Conservation (phyloP, 768 basidiomycete genomes). For the Mycena vulgaris region DNA sequence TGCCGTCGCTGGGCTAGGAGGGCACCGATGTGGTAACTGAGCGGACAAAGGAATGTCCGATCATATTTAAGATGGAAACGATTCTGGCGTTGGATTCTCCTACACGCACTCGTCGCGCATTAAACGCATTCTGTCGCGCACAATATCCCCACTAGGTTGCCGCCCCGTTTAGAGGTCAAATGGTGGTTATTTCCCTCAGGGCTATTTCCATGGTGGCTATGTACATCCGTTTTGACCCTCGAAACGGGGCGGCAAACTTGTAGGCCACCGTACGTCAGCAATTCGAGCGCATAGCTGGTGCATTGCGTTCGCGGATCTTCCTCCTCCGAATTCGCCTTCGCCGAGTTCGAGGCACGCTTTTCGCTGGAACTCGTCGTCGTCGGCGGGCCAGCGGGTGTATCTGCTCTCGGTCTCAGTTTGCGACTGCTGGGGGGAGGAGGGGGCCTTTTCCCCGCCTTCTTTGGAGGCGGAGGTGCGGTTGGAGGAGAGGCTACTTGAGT, state of each 20-base stretch:
- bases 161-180: no score
- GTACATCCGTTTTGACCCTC: no score
- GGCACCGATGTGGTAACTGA: no score
- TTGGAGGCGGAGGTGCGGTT: neutral
- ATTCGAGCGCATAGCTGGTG: constrained; percentile 45
- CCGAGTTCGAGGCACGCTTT: constrained; percentile 1
- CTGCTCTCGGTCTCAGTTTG: constrained; percentile 5
- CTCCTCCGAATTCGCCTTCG: neutral
- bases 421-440: constrained; percentile 7
- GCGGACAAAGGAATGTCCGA: no score
- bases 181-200: no score
- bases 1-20: neutral
- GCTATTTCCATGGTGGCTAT: no score
- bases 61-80: no score
- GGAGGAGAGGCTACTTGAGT: neutral
- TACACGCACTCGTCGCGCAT: no score
- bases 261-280: constrained; percentile 42
- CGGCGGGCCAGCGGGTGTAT: constrained; percentile 1
- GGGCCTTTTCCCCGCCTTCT: constrained; percentile 5
- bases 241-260: no score
- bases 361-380: constrained; percentile 14
- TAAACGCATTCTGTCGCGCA: no score
- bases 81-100: no score
- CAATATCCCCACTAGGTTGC: no score
- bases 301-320: constrained; percentile 35